Conservation (phyloP, 345 rosid species). For the Dipteronia sinensis region DNA sequence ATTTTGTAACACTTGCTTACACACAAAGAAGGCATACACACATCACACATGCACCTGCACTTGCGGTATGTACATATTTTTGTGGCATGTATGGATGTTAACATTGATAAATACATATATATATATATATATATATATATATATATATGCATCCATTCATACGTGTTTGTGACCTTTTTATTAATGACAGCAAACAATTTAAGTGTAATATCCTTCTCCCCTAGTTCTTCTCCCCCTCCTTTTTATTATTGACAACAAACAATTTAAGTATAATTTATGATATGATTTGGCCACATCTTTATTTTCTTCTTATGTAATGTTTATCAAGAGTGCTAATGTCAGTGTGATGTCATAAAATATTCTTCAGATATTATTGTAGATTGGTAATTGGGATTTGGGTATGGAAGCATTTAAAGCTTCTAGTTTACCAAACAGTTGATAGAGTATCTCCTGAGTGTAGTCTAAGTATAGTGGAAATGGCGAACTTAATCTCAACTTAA, state of each 20-base stretch:
- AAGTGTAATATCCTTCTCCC: too few relatives aligned
- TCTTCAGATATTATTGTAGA: background rate
- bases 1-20: background rate
- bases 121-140: too few relatives aligned
- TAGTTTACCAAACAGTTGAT: conserved; percentile 2
- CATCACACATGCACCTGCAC: background rate
- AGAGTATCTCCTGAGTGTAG: background rate
- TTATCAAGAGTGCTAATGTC: conserved; percentile 1
- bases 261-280: background rate
- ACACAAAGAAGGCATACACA: background rate
- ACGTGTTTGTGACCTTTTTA: background rate
- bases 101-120: background rate
- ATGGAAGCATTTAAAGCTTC: conserved; percentile 11
- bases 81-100: background rate
- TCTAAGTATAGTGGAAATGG: background rate
- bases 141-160: background rate
- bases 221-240: too few relatives aligned
- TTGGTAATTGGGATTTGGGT: conserved; percentile 11
- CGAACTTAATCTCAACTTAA: background rate
- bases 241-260: background rate
- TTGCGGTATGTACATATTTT: background rate
- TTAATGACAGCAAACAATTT: too few relatives aligned
- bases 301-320: background rate
- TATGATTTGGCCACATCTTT: background rate
- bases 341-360: conserved; percentile 1